Percentiles rank a stretch among this genome's conserved stretches.
Conservation (phyloP, 1,284 basidiomycete species). For the Cronartium quercuum region DNA sequence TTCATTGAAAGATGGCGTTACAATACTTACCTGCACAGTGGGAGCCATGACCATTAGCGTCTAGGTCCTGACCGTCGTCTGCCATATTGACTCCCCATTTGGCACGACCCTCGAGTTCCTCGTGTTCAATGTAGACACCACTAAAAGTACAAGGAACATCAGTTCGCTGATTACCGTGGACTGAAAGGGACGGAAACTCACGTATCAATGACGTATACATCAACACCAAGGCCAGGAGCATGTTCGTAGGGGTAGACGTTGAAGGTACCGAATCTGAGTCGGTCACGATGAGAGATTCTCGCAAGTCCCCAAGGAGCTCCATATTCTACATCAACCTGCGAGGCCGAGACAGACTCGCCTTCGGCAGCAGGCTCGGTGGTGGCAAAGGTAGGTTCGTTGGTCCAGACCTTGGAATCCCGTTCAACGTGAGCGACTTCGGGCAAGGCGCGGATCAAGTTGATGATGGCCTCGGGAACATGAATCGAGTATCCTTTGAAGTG, state of each 20-base stretch:
- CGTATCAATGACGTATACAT: slow-evolving; percentile 63
- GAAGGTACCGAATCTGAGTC: slow-evolving; percentile 76
- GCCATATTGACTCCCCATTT: slow-evolving; percentile 78
- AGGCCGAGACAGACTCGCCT: background rate
- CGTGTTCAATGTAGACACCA: slow-evolving; percentile 79
- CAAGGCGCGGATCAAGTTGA: slow-evolving; percentile 72
- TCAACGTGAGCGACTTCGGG: slow-evolving; percentile 93
- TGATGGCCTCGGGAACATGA: slow-evolving; percentile 64
- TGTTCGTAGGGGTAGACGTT: slow-evolving; percentile 72
- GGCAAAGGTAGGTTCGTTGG: slow-evolving; percentile 53
- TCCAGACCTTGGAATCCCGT: slow-evolving; percentile 78
- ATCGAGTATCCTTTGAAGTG: slow-evolving; percentile 74
- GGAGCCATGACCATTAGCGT: slow-evolving; percentile 62
- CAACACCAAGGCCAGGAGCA: slow-evolving; percentile 79
- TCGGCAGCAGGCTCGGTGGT: slow-evolving; percentile 18
- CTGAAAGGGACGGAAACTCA: slow-evolving; percentile 38
- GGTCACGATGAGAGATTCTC: slow-evolving; percentile 80
- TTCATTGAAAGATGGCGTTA: slow-evolving; percentile 24
- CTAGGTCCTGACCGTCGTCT: slow-evolving; percentile 64
- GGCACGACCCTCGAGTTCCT: slow-evolving; percentile 81
- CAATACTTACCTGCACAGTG: slow-evolving; percentile 60
- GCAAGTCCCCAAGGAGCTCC: slow-evolving; percentile 68
- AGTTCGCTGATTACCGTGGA: background rate
- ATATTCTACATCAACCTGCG: slow-evolving; percentile 35
- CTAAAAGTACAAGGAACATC: slow-evolving; percentile 60